These are phyloP conservation scores for Polyporus arcularius DNA, from an alignment of 768 basidiomycete genomes.

Conservation along the genomic window DNA sequence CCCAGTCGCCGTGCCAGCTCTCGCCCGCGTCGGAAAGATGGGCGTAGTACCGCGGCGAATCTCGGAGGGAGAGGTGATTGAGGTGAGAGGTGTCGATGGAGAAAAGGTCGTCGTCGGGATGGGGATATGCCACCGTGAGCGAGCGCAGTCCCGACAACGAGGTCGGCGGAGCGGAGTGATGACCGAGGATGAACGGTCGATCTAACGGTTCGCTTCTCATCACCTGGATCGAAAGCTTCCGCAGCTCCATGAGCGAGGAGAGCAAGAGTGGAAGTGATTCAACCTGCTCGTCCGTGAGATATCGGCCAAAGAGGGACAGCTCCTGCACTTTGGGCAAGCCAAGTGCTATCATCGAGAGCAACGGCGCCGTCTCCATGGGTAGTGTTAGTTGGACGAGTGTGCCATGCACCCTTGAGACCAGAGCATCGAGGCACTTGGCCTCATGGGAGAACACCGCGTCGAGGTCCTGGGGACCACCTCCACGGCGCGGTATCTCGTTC, in stretches of 20 bases:
- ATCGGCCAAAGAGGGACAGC: neutral
- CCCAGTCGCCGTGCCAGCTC: too few relatives aligned
- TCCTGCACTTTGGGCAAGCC: neutral
- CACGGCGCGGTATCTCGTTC: neutral
- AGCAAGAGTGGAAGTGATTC: neutral
- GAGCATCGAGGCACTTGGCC: neutral
- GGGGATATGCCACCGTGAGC: neutral
- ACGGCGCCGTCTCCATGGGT: neutral
- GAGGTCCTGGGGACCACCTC: neutral
- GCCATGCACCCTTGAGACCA: neutral
- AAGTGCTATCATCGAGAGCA: neutral
- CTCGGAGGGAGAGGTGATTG: neutral
- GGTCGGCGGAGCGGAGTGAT: neutral
- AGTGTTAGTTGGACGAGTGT: neutral
- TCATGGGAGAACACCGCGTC: neutral
- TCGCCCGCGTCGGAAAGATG: too few relatives aligned
- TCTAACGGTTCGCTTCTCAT: neutral
- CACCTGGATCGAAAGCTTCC: neutral
- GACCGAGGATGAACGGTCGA: neutral
- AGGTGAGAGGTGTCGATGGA: neutral
- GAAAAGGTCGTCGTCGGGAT: conserved; percentile 2
- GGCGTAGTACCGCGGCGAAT: neutral
- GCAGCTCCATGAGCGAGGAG: neutral
- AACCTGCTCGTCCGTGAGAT: neutral
- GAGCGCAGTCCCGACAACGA: neutral